Evolutionary conservation across 73 alveolate species (phyloP), one percentile per base, ranked within the genome.

Genomic region (Halteria grandinella): DNA sequence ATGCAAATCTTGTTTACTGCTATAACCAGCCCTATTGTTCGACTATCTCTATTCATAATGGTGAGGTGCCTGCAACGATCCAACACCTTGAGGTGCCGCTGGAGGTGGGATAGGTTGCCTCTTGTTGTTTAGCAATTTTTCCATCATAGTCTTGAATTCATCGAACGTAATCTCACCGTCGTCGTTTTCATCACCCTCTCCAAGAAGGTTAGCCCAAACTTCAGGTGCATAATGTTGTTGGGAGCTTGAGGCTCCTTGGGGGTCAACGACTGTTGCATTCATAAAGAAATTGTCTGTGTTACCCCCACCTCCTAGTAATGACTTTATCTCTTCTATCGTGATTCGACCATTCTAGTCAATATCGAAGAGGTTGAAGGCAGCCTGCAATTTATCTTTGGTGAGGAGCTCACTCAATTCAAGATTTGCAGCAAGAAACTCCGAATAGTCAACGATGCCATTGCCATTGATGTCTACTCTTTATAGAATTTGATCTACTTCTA

Each of bases 391-490:
- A 33, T 85, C 86, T 29, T 84, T 64, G 7, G 71, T 50, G 17
- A 77, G 32, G 34, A 59, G 41, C 28, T 79, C 70, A 27, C 55
- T 79, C 33, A 33, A 58, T 15, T 31, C 52, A 21, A 89, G 55
- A 11, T 49, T 25, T 1, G 96, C 96, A 0, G 87, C 70, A 4
- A 89, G 41, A 71, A 87, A 88, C 59, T 90, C 75, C 28, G 94
- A 45, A 64, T 89, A 91, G 69, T 91, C 93, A 23, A 91, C 72
- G 27, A 51, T 63, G 11, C 97, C 97, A 57, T 83, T 66, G n/a
- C 71, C 36, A 37, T 91, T 84, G 21, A 76, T 11, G 63, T 91
- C 96, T 24, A 90, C 72, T 0, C 40, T 21, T 17, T 69, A 70
- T 24, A 80, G 71, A 12, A 87, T 62, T 15, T 33, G 34, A 12